Evolutionary conservation across 192 early-diverging fungal species (phyloP).

Genomic region (Dimargaris cristalligena): DNA sequence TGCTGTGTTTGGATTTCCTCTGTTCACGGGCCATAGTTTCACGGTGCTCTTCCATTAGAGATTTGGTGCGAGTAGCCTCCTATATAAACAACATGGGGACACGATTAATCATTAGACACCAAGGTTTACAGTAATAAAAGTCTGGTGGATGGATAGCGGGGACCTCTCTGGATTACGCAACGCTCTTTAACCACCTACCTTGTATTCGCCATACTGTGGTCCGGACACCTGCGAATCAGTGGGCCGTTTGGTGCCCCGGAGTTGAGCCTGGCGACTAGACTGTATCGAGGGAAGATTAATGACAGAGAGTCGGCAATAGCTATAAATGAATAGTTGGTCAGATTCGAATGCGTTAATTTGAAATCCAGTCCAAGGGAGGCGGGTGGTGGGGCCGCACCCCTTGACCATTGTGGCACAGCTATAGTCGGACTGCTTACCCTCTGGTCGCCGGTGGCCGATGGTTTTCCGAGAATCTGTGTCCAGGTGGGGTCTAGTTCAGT

Average conservation of each 20-base stretch:
- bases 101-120: neutral
- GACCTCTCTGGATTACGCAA: neutral
- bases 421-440: too few relatives aligned
- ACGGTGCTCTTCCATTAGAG: conserved; percentile 1
- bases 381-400: neutral
- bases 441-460: too few relatives aligned
- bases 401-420: too few relatives aligned
- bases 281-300: too few relatives aligned
- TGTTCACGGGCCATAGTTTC: neutral
- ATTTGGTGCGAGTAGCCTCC: neutral
- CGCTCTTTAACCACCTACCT: neutral
- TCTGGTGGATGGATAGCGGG: too few relatives aligned
- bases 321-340: too few relatives aligned
- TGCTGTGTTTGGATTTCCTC: neutral
- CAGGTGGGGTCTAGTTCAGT: too few relatives aligned
- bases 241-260: neutral
- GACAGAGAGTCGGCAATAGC: too few relatives aligned
- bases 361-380: neutral
- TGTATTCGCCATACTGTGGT: neutral
- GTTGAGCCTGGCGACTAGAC: too few relatives aligned
- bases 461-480: too few relatives aligned
- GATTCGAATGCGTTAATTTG: too few relatives aligned
- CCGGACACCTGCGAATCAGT: neutral
- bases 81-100: neutral
- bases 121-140: neutral